A percentile compares a stretch with the other conserved stretches of the same genome.
phyloP scores from a whole-genome alignment of 2,329 filamentous ascomycete genomes.

The Xylariaceae sp. region DNA sequence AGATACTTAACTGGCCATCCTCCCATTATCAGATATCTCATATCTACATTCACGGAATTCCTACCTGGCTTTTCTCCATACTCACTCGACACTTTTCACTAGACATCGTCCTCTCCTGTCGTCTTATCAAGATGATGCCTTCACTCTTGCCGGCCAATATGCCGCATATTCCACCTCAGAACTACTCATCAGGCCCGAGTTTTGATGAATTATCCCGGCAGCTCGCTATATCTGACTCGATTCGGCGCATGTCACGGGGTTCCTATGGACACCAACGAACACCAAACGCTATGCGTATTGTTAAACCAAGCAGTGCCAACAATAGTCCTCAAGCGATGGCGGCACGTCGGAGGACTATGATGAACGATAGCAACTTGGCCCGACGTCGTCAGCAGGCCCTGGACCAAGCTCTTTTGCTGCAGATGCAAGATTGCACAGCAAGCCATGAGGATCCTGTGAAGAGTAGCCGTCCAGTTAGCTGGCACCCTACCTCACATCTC shows the following conservation, averaged over 20 bases:
- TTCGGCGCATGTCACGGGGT: constrained; percentile 52
- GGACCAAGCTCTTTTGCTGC: constrained; percentile 48
- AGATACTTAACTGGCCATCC: constrained; percentile 25
- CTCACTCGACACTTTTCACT: not conserved
- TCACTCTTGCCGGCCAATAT: constrained; percentile 40
- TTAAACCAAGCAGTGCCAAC: constrained; percentile 68
- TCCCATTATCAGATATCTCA: constrained; percentile 7
- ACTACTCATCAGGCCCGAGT: constrained; percentile 47
- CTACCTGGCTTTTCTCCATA: constrained; percentile 4
- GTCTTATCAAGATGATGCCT: constrained; percentile 38
- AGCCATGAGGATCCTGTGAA: constrained; percentile 38
- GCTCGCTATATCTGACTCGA: constrained; percentile 49
- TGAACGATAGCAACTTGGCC: constrained; percentile 52
- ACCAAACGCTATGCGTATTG: constrained; percentile 58
- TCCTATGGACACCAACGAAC: constrained; percentile 55
- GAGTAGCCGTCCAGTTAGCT: constrained; percentile 67
- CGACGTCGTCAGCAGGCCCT: constrained; percentile 51
- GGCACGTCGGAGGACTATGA: constrained; percentile 58
- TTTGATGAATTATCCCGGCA: constrained; percentile 57
- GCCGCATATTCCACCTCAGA: constrained; percentile 34
- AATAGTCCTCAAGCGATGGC: constrained; percentile 65
- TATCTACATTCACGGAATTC: constrained; percentile 2
- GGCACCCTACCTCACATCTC: constrained; percentile 69
- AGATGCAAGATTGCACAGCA: constrained; percentile 33
- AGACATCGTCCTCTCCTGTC: constrained; percentile 10